These are phyloP conservation scores for Aspergillus ellipticus DNA, from an alignment of 495 filamentous ascomycete genomes.

Conservation along the genomic window DNA sequence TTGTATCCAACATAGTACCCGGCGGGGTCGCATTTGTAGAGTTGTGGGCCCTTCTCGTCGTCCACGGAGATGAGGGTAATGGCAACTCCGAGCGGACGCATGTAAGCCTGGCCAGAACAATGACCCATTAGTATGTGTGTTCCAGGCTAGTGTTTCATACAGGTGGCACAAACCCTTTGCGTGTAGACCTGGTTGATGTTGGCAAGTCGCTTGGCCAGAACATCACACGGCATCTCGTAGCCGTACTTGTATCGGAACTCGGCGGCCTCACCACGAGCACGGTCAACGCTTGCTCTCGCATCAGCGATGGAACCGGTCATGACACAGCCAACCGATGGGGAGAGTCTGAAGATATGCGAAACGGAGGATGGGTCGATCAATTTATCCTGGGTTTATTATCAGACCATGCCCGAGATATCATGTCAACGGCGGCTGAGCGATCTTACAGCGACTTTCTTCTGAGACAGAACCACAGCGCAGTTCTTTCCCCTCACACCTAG, in stretches of 20 bases:
- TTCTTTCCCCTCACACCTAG: constrained; percentile 93
- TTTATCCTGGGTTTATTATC: constrained; percentile 68
- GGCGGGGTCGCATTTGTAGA: constrained; percentile 97
- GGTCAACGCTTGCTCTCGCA: constrained; percentile 84
- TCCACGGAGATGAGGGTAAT: constrained; percentile 93
- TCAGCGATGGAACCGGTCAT: constrained; percentile 99
- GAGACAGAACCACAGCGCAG: constrained; percentile 94
- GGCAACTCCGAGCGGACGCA: constrained; percentile 94
- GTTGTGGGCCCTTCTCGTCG: constrained; percentile 86
- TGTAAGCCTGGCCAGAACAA: constrained; percentile 69
- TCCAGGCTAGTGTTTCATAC: neutral
- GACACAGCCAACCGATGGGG: constrained; percentile 92
- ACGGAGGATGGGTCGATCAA: constrained; percentile 97
- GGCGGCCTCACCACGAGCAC: constrained; percentile 91
- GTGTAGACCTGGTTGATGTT: constrained; percentile 99
- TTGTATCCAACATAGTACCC: constrained; percentile 99
- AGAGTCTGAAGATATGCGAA: constrained; percentile 94
- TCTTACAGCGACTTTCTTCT: constrained; percentile 98
- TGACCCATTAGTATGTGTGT: constrained; percentile 8
- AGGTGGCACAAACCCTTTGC: constrained; percentile 66
- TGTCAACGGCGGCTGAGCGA: neutral
- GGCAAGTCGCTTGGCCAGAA: constrained; percentile 89
- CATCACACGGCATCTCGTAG: constrained; percentile 99
- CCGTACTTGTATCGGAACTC: constrained; percentile 98
- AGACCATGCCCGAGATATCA: constrained; percentile 1